phyloP scores from a whole-genome alignment of 345 rosid species.

The Barbarea vulgaris region DNA sequence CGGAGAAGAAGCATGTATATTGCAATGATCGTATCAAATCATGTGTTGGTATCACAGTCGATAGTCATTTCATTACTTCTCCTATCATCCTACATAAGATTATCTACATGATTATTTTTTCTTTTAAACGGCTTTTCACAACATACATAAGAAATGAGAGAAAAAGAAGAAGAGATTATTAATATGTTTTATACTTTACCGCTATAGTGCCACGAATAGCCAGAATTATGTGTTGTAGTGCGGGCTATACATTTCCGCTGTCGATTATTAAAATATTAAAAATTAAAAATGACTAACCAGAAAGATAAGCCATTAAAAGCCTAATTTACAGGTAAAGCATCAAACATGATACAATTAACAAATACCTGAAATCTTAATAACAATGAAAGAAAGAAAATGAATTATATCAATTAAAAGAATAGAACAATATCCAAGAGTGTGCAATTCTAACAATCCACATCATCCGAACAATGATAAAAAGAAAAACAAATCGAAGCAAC shows the following conservation, averaged over 20 bases:
- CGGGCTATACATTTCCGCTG: neutral
- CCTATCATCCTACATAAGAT: neutral
- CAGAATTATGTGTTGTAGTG: neutral
- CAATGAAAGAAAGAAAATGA: neutral
- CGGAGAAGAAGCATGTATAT: constrained; percentile 13
- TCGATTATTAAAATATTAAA: neutral
- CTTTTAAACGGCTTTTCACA: neutral
- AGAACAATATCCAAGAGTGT: too few relatives aligned
- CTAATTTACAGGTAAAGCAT: neutral
- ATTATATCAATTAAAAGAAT: too few relatives aligned
- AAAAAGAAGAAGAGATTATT: neutral
- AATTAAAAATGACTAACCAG: neutral
- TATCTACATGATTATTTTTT: neutral
- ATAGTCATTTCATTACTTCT: neutral
- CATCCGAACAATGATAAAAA: too few relatives aligned
- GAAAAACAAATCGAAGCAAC: too few relatives aligned
- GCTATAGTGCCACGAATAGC: neutral
- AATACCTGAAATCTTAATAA: neutral
- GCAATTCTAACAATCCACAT: too few relatives aligned
- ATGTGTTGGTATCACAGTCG: too few relatives aligned
- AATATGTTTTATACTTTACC: neutral
- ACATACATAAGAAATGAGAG: neutral
- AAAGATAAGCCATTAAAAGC: neutral
- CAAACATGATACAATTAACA: neutral
- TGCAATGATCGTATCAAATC: too few relatives aligned